Evolutionary conservation across 768 basidiomycete species (phyloP).

Genomic region (Mrakia gelida): DNA sequence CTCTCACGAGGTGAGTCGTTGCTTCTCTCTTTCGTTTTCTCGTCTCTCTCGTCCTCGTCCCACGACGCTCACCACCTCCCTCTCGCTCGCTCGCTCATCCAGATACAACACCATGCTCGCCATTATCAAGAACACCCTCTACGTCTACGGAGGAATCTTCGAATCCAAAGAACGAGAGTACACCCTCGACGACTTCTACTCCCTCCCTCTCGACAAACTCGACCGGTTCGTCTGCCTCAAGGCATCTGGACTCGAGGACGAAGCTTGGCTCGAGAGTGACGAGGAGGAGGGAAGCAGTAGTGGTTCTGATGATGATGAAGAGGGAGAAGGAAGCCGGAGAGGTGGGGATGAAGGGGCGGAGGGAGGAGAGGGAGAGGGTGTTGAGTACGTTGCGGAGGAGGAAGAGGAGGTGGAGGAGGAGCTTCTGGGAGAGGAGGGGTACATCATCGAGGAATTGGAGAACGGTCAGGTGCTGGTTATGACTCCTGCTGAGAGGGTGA

Average conservation of each 20-base stretch:
- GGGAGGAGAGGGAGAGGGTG: conserved; percentile 39
- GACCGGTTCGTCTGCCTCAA: conserved; percentile 72
- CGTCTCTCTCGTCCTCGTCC: too few relatives aligned
- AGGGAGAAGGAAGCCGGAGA: conserved; percentile 44
- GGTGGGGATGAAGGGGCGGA: conserved; percentile 56
- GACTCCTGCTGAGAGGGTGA: conserved; percentile 18
- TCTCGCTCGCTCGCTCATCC: too few relatives aligned
- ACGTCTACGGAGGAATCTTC: conserved; percentile 69
- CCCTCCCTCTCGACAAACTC: conserved; percentile 75
- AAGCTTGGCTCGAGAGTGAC: conserved; percentile 59
- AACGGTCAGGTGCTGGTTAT: conserved; percentile 3
- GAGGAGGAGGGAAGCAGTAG: conserved; percentile 45
- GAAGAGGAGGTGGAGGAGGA: conserved; percentile 37
- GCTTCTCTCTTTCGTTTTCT: too few relatives aligned
- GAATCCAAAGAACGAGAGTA: conserved; percentile 72
- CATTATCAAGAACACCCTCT: conserved; percentile 74
- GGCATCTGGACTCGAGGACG: conserved; percentile 60
- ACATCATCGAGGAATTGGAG: conserved; percentile 35
- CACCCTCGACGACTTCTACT: conserved; percentile 83
- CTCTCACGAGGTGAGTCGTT: conserved; percentile 52
- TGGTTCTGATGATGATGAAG: conserved; percentile 50
- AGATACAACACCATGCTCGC: conserved; percentile 82
- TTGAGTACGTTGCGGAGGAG: conserved; percentile 39
- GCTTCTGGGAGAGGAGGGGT: conserved; percentile 7
- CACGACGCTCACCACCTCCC: too few relatives aligned